Evolutionary conservation across 345 rosid species (phyloP).

Genomic region (Salix exigua): DNA sequence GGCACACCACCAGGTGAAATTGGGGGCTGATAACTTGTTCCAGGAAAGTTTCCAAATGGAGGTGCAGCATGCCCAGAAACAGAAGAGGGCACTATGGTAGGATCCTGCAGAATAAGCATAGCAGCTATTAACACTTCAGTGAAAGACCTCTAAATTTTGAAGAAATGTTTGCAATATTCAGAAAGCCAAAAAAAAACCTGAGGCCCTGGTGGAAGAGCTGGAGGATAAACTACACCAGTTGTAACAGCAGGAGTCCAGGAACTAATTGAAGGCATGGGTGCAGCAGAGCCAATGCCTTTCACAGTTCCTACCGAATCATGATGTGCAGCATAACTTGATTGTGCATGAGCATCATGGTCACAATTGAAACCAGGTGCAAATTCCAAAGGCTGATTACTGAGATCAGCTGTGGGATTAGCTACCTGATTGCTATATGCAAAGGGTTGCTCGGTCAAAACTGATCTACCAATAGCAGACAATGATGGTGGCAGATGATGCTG

Average conservation of each 20-base stretch:
- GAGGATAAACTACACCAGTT: conserved; percentile 53
- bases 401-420: conserved; percentile 43
- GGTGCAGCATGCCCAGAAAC: conserved; percentile 56
- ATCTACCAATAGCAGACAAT: conserved; percentile 39
- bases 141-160: neutral
- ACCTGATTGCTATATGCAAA: conserved; percentile 58
- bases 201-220: conserved; percentile 46
- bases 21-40: conserved; percentile 53
- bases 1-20: conserved; percentile 47
- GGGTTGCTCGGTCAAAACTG: conserved; percentile 39
- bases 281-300: conserved; percentile 33
- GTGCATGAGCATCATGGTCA: conserved; percentile 44
- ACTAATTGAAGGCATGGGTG: conserved; percentile 35
- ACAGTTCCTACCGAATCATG: conserved; percentile 38
- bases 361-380: conserved; percentile 55
- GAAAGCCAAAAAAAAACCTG: conserved; percentile 44
- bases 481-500: conserved; percentile 41
- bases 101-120: conserved; percentile 54
- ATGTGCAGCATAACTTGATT: conserved; percentile 43
- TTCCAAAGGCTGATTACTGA: conserved; percentile 63
- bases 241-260: conserved; percentile 59
- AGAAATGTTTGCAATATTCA: conserved; percentile 2
- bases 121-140: conserved; percentile 16
- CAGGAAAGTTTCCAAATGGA: conserved; percentile 70
- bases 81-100: conserved; percentile 48